Conservation (phyloP, 805 yeast species). For the Yamadazyma kitorensis region DNA sequence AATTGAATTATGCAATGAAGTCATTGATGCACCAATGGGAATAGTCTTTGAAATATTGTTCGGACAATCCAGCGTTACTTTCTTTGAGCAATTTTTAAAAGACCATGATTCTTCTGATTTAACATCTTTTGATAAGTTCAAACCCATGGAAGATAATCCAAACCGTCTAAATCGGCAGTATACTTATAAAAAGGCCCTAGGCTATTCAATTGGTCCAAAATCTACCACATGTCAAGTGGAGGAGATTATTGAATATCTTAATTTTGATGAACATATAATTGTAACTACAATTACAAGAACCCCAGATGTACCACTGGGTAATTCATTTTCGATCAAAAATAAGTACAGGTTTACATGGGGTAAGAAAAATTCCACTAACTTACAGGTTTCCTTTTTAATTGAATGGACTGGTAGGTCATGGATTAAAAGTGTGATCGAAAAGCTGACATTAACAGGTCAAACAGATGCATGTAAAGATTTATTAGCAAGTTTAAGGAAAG, state of each 20-base stretch:
- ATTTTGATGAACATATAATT: conserved; percentile 53
- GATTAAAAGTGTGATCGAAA: conserved; percentile 87
- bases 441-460: conserved; percentile 81
- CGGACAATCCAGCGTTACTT: conserved; percentile 50
- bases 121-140: conserved; percentile 34
- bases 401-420: conserved; percentile 92
- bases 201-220: conserved; percentile 87
- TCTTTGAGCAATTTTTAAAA: conserved; percentile 37
- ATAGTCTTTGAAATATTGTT: conserved; percentile 66
- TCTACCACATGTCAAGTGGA: conserved; percentile 71
- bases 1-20: conserved; percentile 48
- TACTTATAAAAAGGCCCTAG: conserved; percentile 70
- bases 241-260: conserved; percentile 58
- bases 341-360: conserved; percentile 77
- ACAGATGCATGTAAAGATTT: conserved; percentile 55
- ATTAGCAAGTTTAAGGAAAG: conserved; percentile 34
- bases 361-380: conserved; percentile 52
- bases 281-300: conserved; percentile 67
- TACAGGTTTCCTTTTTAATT: conserved; percentile 68
- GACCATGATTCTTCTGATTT: conserved; percentile 48
- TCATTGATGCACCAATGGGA: conserved; percentile 72
- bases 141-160: conserved; percentile 31
- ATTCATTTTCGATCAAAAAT: conserved; percentile 71
- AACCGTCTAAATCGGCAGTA: conserved; percentile 50
- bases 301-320: conserved; percentile 95